Conservation (phyloP, 306 rosid genomes). For the Trifolium dubium region DNA sequence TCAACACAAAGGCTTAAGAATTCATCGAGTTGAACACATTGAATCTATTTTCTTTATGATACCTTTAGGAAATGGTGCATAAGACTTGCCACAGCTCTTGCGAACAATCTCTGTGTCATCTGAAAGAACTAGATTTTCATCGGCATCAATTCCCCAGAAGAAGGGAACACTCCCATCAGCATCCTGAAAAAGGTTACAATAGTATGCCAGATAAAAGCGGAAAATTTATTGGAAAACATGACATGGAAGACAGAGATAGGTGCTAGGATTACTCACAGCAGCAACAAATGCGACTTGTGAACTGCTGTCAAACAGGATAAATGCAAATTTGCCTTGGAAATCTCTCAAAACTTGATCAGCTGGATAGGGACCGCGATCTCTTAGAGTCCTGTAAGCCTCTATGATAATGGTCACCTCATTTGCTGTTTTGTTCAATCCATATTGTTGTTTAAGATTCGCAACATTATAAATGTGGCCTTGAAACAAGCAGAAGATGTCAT, state of each 20-base stretch:
- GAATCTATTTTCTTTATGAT: background rate
- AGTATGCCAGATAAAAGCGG: constrained; percentile 22
- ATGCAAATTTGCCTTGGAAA: constrained; percentile 88
- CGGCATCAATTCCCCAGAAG: constrained; percentile 96
- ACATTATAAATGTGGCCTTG: constrained; percentile 89
- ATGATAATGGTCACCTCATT: constrained; percentile 83
- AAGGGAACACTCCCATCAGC: constrained; percentile 83
- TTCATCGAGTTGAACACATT: background rate
- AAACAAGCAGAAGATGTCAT: constrained; percentile 95
- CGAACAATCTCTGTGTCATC: constrained; percentile 67
- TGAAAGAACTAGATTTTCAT: constrained; percentile 77
- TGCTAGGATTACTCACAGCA: constrained; percentile 62
- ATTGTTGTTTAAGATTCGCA: constrained; percentile 87
- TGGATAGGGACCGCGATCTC: constrained; percentile 98
- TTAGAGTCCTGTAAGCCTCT: constrained; percentile 89
- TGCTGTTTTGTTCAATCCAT: constrained; percentile 88
- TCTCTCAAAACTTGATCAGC: constrained; percentile 96
- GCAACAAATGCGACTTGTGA: constrained; percentile 69
- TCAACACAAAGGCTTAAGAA: background rate
- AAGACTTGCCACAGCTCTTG: constrained; percentile 90
- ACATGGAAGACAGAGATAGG: constrained; percentile 9
- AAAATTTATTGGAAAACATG: constrained; percentile 8
- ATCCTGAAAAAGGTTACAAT: constrained; percentile 58
- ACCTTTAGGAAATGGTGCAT: constrained; percentile 97
- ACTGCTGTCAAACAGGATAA: constrained; percentile 75